phyloP scores from a whole-genome alignment of 441 rosid genomes.

The Bruguiera hainesii region DNA sequence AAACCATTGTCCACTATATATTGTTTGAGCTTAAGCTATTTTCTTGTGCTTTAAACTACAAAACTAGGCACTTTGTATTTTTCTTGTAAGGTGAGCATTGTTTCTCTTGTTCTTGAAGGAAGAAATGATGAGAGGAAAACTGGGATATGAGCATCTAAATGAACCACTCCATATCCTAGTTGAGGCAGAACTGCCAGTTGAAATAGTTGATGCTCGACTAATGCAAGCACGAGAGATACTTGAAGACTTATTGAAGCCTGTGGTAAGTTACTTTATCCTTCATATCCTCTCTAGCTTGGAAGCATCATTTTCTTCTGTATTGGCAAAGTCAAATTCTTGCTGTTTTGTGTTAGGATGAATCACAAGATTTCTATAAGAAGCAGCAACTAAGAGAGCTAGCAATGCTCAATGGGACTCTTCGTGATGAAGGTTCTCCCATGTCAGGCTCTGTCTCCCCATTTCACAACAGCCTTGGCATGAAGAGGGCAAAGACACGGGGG shows the following conservation, averaged over 20 bases:
- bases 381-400: conserved; percentile 97
- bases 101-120: conserved; percentile 52
- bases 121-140: conserved; percentile 97
- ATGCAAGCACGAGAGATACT: conserved; percentile 96
- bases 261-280: conserved; percentile 44
- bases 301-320: not conserved
- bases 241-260: conserved; percentile 86
- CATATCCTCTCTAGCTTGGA: not conserved
- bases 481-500: conserved; percentile 94
- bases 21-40: too few relatives aligned
- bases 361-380: conserved; percentile 94
- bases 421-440: conserved; percentile 98
- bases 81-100: not conserved
- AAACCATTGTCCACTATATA: too few relatives aligned
- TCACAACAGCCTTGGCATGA: conserved; percentile 90
- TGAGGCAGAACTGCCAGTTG: conserved; percentile 94
- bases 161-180: conserved; percentile 96
- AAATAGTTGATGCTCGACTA: conserved; percentile 82
- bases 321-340: not conserved
- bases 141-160: conserved; percentile 97
- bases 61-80: not conserved
- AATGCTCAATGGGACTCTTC: conserved; percentile 82
- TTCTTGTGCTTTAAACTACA: too few relatives aligned
- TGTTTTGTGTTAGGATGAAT: conserved; percentile 59
- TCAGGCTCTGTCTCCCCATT: conserved; percentile 93